Evolutionary conservation across 495 filamentous ascomycete genomes (phyloP), one percentile per base, ranked within the genome.

Genomic region (Mytilinidion resinicola): DNA sequence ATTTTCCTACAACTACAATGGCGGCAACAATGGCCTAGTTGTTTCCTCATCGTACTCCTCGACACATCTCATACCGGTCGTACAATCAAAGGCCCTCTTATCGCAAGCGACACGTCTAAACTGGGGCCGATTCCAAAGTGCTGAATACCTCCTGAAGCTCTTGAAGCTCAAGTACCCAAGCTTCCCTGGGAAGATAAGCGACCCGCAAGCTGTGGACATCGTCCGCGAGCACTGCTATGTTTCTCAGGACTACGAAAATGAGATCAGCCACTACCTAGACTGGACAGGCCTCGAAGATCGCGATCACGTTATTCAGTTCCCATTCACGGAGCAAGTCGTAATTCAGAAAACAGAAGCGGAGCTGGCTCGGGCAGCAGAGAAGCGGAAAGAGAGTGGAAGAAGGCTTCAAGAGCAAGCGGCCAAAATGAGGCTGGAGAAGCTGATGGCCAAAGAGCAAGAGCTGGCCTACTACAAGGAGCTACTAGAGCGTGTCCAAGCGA

Each of bases 381-480:
- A 89, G 67, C 87, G 92, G 66, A 92, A 92, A 66, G 93, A 97
- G 72, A 90, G 89, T 64, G 93, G 93, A 1, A 81, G 92, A 51
- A 78, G 95, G 35, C 71, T 98, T 17, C 93, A 98, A 68, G 93
- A 96, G 65, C 93, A 98, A 68, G 95, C 93, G 0, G 92, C 93
- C 3, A 96, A 95, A 69, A 95, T 96, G 87, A 82, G 93, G 15
- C 73, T 98, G 5, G 95, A 98, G 44, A 91, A 95, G 71, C 76
- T 98, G 20, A 88, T 96, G 67, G 87, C 87, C 65, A 97, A 96
- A 72, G 93, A 98, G 72, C 83, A 95, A 69, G 92, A 97, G 65
- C 73, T 97, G 12, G 92, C 95, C 56, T 96, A 95, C 69, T 96
- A 90, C 77, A 89, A 88, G 67, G 81, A 90, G 53, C 75, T 98